Conservation (phyloP, 1,284 basidiomycete genomes). For the Ustilago loliicola region DNA sequence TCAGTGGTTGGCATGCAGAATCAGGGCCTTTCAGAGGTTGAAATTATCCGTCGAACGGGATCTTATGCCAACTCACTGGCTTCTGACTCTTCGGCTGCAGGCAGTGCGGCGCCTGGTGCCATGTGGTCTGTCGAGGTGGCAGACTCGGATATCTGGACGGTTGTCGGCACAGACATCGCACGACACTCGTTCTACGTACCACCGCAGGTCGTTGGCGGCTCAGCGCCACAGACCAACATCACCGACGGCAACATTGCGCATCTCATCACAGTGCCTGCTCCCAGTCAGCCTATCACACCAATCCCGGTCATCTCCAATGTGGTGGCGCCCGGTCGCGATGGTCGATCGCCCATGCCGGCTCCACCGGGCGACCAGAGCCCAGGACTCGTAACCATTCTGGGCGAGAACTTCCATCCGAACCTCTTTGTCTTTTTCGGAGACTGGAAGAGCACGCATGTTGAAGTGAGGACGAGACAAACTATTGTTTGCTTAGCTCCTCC, state of each 20-base stretch:
- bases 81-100: conserved; percentile 55
- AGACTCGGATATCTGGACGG: conserved; percentile 87
- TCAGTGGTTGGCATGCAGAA: conserved; percentile 60
- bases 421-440: conserved; percentile 88
- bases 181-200: conserved; percentile 71
- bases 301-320: conserved; percentile 79
- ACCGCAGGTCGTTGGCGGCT: conserved; percentile 57
- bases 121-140: conserved; percentile 60
- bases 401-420: conserved; percentile 88
- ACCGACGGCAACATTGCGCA: conserved; percentile 49
- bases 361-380: conserved; percentile 65
- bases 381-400: conserved; percentile 86
- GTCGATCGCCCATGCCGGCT: conserved; percentile 36
- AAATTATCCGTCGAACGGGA: conserved; percentile 45
- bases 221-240: conserved; percentile 29
- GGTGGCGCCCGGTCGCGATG: conserved; percentile 78
- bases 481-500: conserved; percentile 70
- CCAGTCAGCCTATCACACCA: conserved; percentile 71
- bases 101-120: conserved; percentile 44
- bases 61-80: conserved; percentile 51
- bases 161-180: conserved; percentile 79
- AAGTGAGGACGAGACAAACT: conserved; percentile 89
- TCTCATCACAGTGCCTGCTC: conserved; percentile 64
- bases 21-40: conserved; percentile 44
- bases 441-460: conserved; percentile 85